Evolutionary conservation across 805 yeast genomes (phyloP), one percentile per base, ranked within the genome.

Genomic region (Pichia scutulata): DNA sequence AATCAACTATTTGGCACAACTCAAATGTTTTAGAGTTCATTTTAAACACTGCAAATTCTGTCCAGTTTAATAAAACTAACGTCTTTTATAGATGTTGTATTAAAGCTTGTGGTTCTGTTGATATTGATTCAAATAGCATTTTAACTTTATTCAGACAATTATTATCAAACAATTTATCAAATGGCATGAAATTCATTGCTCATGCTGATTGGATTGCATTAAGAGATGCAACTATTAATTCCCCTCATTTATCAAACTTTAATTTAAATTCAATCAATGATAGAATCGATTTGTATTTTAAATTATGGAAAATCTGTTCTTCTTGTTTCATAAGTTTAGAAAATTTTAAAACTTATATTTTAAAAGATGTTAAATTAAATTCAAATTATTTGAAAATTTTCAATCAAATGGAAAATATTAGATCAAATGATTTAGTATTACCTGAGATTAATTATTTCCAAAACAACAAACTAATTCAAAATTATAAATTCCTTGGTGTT

Each of bases 121-220:
- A 75, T 48, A 77, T 77, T 40, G 70, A 77, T 30, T 66, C 77
- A 43, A 68, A 67, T 9, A 84, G 79, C 51, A 82, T 88, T 53
- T 64, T 80, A 54, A 60, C 49, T 6, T 47, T 66, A 25, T 68
- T 65, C 52, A 54, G 64, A 51, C 66, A 65, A 42, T 56, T 68
- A 23, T 51, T 67, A 36, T 51, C 55, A 39, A 74, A 78, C 55
- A 81, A 82, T 52, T 77, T 75, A 33, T 67, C 66, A 43, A 74
- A 72, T 46, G 80, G 81, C 12, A 78, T 77, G 66, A 68, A 66
- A 39, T 84, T 81, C 61, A 81, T 86, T 57, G 89, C 92, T 7
- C 81, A 80, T 63, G 92, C 93, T 12, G 92, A 85, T 67, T 86
- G 92, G 92, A 84, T 87, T 39, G 85, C 92, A 2, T 66, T 86